Evolutionary conservation across 179 eudicot genomes (phyloP).

Genomic region (Vitellaria paradoxa): DNA sequence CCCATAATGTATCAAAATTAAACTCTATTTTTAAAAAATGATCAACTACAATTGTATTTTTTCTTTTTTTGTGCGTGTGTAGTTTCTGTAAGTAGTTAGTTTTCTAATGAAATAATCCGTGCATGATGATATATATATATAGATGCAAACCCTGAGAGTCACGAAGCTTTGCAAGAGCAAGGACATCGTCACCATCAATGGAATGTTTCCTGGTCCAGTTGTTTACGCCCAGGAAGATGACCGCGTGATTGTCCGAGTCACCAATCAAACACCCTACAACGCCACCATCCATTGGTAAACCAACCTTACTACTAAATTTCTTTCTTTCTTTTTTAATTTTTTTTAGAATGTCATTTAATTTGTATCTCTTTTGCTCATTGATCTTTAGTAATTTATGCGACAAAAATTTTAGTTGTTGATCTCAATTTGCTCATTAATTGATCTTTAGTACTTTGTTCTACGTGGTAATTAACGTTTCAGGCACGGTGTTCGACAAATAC

Average conservation of each 20-base stretch:
- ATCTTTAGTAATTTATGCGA: too few species aligned
- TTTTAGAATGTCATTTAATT: too few species aligned
- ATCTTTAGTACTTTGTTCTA: too few species aligned
- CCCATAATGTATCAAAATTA: too few species aligned
- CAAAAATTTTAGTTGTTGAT: not conserved
- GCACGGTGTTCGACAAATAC: constrained; percentile 65
- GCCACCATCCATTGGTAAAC: constrained; percentile 70
- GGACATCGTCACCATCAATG: constrained; percentile 49
- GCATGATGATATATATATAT: not conserved
- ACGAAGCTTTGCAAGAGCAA: constrained; percentile 51
- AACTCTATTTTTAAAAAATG: too few species aligned
- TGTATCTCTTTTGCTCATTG: too few species aligned
- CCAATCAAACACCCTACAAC: constrained; percentile 57
- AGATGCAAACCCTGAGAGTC: constrained; percentile 53
- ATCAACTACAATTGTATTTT: too few species aligned
- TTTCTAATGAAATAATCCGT: too few species aligned
- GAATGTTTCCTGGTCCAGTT: constrained; percentile 68
- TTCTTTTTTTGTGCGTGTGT: too few species aligned
- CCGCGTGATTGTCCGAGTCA: constrained; percentile 41
- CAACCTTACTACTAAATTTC: not conserved
- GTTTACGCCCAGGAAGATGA: constrained; percentile 66
- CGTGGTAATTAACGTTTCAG: constrained; percentile 19
- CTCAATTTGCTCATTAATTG: not conserved
- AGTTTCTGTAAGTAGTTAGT: too few species aligned
- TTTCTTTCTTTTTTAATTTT: too few species aligned